Conservation (phyloP, 2,329 filamentous ascomycete species). For the Capronia americana region DNA sequence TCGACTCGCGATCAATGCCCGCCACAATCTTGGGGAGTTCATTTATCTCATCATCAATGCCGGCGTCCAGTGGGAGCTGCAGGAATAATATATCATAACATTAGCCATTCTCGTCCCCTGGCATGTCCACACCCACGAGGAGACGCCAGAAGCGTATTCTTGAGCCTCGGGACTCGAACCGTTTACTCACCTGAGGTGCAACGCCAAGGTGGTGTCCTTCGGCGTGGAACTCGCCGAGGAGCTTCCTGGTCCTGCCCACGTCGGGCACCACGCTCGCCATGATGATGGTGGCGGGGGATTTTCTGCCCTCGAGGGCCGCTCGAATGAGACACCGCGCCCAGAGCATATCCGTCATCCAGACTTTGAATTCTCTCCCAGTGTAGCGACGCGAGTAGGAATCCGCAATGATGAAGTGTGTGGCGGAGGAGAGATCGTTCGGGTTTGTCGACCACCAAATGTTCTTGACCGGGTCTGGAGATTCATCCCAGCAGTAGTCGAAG, state of each 20-base stretch:
- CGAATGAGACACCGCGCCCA: not conserved
- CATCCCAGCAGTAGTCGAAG: slow-evolving; percentile 1
- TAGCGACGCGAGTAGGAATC: not conserved
- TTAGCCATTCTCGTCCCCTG: not conserved
- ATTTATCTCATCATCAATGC: not conserved
- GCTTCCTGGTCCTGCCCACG: not conserved
- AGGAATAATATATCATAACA: not conserved
- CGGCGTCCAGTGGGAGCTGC: not conserved
- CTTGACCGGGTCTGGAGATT: not conserved
- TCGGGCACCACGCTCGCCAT: slow-evolving; percentile 1
- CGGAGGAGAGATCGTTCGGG: not conserved
- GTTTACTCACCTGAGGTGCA: not conserved
- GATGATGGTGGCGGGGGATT: not conserved
- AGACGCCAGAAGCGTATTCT: not conserved
- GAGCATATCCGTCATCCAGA: not conserved
- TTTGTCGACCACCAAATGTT: not conserved
- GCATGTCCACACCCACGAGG: not conserved
- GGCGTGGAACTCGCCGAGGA: not conserved
- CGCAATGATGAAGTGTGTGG: slow-evolving; percentile 1
- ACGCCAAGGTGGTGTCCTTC: slow-evolving; percentile 3
- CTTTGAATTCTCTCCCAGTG: not conserved
- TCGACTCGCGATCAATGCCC: not conserved
- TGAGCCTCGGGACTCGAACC: not conserved
- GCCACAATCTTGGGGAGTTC: not conserved
- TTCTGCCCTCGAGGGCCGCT: not conserved